These are phyloP conservation scores for Sporothrix brasiliensis DNA, from an alignment of 2,329 filamentous ascomycete genomes.

Conservation along the genomic window DNA sequence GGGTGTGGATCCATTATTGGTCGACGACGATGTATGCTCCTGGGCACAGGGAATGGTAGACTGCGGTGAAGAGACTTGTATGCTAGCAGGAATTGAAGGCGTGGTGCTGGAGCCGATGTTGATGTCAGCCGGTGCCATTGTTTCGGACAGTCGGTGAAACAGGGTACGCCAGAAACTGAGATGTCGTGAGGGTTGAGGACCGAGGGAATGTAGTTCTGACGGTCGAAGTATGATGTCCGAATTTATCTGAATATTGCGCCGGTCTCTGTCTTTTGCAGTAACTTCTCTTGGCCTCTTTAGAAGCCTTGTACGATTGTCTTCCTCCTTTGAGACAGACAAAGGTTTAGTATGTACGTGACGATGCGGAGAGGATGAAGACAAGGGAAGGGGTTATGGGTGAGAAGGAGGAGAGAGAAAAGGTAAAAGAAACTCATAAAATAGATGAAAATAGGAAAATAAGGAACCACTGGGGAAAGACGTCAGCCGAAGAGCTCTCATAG, in stretches of 20 bases:
- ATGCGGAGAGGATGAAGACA: not conserved
- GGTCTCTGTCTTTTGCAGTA: not conserved
- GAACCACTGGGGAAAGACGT: not conserved
- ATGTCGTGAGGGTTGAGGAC: not conserved
- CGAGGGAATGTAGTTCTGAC: not conserved
- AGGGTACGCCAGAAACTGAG: not conserved
- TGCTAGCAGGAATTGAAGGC: not conserved
- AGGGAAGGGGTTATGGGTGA: not conserved
- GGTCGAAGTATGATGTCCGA: not conserved
- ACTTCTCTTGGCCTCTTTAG: not conserved
- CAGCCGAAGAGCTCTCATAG: not conserved
- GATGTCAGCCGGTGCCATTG: not conserved
- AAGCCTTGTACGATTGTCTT: not conserved
- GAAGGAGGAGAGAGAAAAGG: not conserved
- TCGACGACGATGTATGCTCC: not conserved
- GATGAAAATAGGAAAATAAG: not conserved
- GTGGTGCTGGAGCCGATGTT: slow-evolving; percentile 1
- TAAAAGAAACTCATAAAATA: not conserved
- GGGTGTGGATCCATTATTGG: not conserved
- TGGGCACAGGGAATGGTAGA: not conserved
- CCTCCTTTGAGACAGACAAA: slow-evolving; percentile 8
- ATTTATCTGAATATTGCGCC: not conserved
- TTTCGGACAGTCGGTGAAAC: not conserved
- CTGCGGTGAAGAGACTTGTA: not conserved
- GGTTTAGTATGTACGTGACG: slow-evolving; percentile 14